Conservation (phyloP, 192 early-diverging fungal species). For the Podila horticola region DNA sequence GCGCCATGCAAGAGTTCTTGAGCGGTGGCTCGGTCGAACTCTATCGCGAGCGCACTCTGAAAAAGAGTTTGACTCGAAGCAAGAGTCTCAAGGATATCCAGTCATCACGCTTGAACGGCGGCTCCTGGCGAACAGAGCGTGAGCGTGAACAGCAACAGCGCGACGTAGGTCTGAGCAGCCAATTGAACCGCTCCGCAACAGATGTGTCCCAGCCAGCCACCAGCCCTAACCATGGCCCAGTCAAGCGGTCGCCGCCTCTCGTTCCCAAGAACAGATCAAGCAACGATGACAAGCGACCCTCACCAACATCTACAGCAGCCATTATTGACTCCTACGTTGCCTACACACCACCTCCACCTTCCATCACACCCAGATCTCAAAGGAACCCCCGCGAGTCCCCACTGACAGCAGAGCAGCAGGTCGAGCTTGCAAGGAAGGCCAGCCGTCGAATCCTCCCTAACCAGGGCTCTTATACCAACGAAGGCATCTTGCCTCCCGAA, state of each 20-base stretch:
- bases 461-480: slow-evolving; percentile 43
- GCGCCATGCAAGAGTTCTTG: slow-evolving; percentile 48
- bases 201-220: not conserved
- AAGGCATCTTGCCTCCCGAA: slow-evolving; percentile 27
- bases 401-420: slow-evolving; percentile 41
- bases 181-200: not conserved
- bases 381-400: slow-evolving; percentile 16
- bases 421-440: slow-evolving; percentile 41
- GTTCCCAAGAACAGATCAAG: slow-evolving; percentile 14
- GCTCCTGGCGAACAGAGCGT: slow-evolving; percentile 42
- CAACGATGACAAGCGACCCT: slow-evolving; percentile 9
- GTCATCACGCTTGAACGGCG: slow-evolving; percentile 31
- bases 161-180: not conserved
- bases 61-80: slow-evolving; percentile 44
- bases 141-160: slow-evolving; percentile 16
- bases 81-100: slow-evolving; percentile 49
- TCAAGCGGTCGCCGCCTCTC: slow-evolving; percentile 32
- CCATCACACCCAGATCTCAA: slow-evolving; percentile 14
- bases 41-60: slow-evolving; percentile 40
- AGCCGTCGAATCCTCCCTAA: slow-evolving; percentile 49
- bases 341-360: slow-evolving; percentile 45
- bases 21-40: slow-evolving; percentile 37
- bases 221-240: not conserved
- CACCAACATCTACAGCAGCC: not conserved
- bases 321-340: slow-evolving; percentile 19